Conservation (phyloP, 352 stramenopile genomes). For the Thalassiosira livingstoniorum region DNA sequence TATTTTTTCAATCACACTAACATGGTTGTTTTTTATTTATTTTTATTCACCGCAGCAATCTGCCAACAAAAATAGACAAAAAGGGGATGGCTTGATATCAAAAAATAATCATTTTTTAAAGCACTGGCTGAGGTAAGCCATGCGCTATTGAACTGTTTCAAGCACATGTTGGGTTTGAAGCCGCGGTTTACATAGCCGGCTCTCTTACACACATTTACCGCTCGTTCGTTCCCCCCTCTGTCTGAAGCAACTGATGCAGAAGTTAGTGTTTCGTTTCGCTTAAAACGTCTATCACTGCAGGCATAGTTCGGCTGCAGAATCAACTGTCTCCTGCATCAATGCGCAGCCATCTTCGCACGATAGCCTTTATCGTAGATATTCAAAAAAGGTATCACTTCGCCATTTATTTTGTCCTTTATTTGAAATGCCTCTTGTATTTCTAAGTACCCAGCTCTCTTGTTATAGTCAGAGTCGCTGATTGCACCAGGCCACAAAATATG, state of each 20-base stretch:
- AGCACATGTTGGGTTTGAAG: slow-evolving; percentile 26
- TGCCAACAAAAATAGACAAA: no score
- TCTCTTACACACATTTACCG: slow-evolving; percentile 58
- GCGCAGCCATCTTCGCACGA: slow-evolving; percentile 34
- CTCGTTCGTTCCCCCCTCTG: slow-evolving; percentile 53
- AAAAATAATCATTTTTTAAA: no score
- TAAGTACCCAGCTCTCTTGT: slow-evolving; percentile 19
- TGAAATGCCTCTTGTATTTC: slow-evolving; percentile 10
- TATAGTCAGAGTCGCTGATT: slow-evolving; percentile 31
- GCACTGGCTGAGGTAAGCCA: slow-evolving; percentile 33
- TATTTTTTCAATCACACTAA: no score
- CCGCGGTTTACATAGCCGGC: slow-evolving; percentile 24
- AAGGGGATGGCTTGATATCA: no score
- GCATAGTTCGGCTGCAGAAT: slow-evolving; percentile 44
- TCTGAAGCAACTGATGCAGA: slow-evolving; percentile 53
- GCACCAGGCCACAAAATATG: slow-evolving; percentile 11
- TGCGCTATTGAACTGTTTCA: slow-evolving; percentile 31
- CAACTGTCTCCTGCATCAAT: slow-evolving; percentile 29
- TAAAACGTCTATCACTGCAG: slow-evolving; percentile 45
- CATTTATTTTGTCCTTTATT: slow-evolving; percentile 13
- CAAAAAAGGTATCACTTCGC: slow-evolving; percentile 5
- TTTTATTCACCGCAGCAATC: no score
- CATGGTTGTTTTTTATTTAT: no score
- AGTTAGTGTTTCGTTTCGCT: slow-evolving; percentile 17
- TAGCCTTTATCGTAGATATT: slow-evolving; percentile 56